Percentiles rank a stretch among this genome's conserved stretches.
Conservation (phyloP, 768 basidiomycete species). For the Xerocomus potaroensis region DNA sequence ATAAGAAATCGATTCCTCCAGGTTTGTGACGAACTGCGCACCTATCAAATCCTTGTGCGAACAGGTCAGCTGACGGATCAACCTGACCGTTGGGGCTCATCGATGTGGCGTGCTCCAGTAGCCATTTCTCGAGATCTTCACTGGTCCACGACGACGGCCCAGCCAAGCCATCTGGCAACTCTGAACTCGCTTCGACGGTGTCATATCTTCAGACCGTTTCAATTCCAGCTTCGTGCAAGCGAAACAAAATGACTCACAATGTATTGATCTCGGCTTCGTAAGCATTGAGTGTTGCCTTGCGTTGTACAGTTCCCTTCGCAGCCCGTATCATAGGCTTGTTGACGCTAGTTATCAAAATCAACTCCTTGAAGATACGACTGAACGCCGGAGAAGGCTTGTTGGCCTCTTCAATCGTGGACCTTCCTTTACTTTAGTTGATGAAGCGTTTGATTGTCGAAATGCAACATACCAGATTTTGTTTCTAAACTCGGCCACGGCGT, state of each 20-base stretch:
- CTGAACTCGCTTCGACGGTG: not conserved
- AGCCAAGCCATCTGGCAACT: not conserved
- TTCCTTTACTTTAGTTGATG: slow-evolving; percentile 6
- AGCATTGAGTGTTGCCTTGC: slow-evolving; percentile 13
- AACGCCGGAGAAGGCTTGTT: slow-evolving; percentile 37
- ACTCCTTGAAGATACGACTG: slow-evolving; percentile 45
- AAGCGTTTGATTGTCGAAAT: too few species aligned
- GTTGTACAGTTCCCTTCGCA: slow-evolving; percentile 26
- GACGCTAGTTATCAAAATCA: slow-evolving; percentile 41
- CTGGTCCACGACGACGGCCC: slow-evolving; percentile 4
- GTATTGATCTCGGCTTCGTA: slow-evolving; percentile 26
- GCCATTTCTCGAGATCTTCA: slow-evolving; percentile 6
- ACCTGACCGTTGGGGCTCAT: slow-evolving; percentile 2
- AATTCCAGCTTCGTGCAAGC: not conserved
- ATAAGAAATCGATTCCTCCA: too few species aligned
- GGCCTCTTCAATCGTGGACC: slow-evolving; percentile 39
- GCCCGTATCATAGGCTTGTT: slow-evolving; percentile 41
- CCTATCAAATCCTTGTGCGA: slow-evolving; percentile 35
- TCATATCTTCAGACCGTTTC: slow-evolving; percentile 5
- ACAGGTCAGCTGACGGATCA: slow-evolving; percentile 13
- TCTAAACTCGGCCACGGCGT: slow-evolving; percentile 26
- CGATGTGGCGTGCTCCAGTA: slow-evolving; percentile 6
- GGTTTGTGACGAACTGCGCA: too few species aligned
- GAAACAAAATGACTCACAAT: slow-evolving; percentile 11
- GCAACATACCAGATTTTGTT: slow-evolving; percentile 30